Evolutionary conservation across 805 yeast genomes (phyloP), one percentile per base, ranked within the genome.

Genomic region (Peterozyma toletana): DNA sequence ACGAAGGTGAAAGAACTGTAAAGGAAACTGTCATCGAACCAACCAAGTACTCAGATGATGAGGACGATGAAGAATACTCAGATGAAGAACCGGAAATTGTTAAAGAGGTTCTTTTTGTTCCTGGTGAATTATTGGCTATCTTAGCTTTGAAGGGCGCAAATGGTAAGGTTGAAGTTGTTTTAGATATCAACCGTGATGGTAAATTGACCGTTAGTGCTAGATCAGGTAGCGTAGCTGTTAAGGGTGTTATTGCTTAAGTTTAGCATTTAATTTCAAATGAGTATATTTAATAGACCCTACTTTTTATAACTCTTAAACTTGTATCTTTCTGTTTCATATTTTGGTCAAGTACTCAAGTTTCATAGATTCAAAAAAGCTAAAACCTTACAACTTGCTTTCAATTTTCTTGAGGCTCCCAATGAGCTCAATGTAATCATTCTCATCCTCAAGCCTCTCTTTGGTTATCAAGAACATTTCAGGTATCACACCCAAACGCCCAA

Each of bases 31-130:
- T 81, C 53, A 63, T 87, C 38, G 96, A 86, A 66, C 76, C 82
- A 42, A 76, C 71, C 58, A 76, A 71, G 41, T 75, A 64, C 49
- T 73, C 75, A 31, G 75, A 68, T 17, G 78, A 72, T 36, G 77
- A 70, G 33, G 75, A 68, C 30, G 81, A 70, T 33, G 63, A 57
- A 15, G 60, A 56, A 14, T 66, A 62, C 48, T 66, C 68, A 11
- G 96, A 88, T 55, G 95, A 86, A 52, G 97, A 90, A 70, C 96
- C 96, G 52, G 96, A 90, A 66, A 73, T 87, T 59, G 68, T 78
- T 51, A 83, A 80, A 66, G 86, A 80, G 68, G 83, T 83, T 51
- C 80, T 79, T 38, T 80, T 79, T 71, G 76, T 76, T 58, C 77
- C 89, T 50, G 87, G 88, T 51, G 73, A 78, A 42, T 75, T 78